Percentiles rank a stretch among this genome's conserved stretches.
phyloP scores from a whole-genome alignment of 2,329 filamentous ascomycete genomes.

The Didymella arachidicola region DNA sequence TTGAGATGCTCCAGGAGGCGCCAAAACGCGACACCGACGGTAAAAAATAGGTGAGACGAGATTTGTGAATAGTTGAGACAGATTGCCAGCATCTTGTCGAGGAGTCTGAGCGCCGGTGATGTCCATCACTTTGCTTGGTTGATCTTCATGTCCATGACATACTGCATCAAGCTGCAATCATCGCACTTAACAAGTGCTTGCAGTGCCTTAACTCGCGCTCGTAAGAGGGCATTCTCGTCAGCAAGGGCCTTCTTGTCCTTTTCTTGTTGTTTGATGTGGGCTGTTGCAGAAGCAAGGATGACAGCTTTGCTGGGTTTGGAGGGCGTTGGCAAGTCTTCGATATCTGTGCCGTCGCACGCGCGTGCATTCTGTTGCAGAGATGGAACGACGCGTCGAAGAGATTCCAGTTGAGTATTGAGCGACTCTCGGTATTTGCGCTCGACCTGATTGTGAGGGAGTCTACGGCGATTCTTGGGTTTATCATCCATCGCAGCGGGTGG shows the following conservation, averaged over 20 bases:
- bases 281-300: conserved; percentile 56
- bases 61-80: conserved; percentile 6
- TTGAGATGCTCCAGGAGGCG: conserved; percentile 20
- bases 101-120: background rate
- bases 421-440: conserved; percentile 58
- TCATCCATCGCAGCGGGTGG: conserved; percentile 32
- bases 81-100: conserved; percentile 23
- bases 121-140: conserved; percentile 37
- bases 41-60: conserved; percentile 7
- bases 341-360: conserved; percentile 51
- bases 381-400: conserved; percentile 51
- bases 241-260: conserved; percentile 52
- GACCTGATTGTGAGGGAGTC: conserved; percentile 56
- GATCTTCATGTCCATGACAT: conserved; percentile 53
- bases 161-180: conserved; percentile 56
- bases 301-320: conserved; percentile 56
- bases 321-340: conserved; percentile 54
- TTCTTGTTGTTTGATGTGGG: conserved; percentile 57
- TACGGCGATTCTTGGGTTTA: conserved; percentile 47
- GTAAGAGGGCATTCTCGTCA: conserved; percentile 51
- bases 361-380: conserved; percentile 50
- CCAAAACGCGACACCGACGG: background rate
- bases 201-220: conserved; percentile 52
- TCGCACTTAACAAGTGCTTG: conserved; percentile 57
- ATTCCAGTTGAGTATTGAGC: conserved; percentile 56